A percentile compares a stretch with the other conserved stretches of the same genome.
Conservation (phyloP, 441 rosid species). For the Erysimum cheiri region DNA sequence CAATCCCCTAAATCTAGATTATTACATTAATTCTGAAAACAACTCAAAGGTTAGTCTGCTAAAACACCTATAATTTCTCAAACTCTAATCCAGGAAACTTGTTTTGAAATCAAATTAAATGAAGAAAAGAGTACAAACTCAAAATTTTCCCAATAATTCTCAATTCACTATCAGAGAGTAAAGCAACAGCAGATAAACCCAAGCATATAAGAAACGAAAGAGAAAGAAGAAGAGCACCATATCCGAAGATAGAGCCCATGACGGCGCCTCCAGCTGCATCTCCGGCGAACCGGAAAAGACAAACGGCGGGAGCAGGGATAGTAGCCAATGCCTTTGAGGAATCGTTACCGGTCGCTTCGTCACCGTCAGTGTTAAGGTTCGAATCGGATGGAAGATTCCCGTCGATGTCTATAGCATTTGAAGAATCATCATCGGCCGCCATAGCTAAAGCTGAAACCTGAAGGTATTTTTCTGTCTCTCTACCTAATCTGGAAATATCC, state of each 20-base stretch:
- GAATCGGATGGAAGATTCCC: constrained; percentile 42
- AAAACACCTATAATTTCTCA: neutral
- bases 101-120: neutral
- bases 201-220: neutral
- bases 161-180: constrained; percentile 3
- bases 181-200: neutral
- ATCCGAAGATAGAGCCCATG: constrained; percentile 88
- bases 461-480: constrained; percentile 16
- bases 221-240: constrained; percentile 49
- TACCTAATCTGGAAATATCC: constrained; percentile 40
- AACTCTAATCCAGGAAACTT: neutral
- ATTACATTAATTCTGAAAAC: too few relatives aligned
- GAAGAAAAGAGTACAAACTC: neutral
- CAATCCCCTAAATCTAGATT: neutral
- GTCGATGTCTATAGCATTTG: constrained; percentile 47
- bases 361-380: constrained; percentile 37
- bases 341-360: constrained; percentile 27
- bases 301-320: constrained; percentile 60
- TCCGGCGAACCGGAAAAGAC: constrained; percentile 73
- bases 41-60: neutral
- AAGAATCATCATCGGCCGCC: constrained; percentile 59
- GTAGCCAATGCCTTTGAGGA: constrained; percentile 50
- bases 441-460: constrained; percentile 47
- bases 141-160: neutral
- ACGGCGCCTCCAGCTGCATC: constrained; percentile 88